These are phyloP conservation scores for Pyrrhoderma noxium DNA, from an alignment of 1,284 basidiomycete genomes.

Conservation along the genomic window DNA sequence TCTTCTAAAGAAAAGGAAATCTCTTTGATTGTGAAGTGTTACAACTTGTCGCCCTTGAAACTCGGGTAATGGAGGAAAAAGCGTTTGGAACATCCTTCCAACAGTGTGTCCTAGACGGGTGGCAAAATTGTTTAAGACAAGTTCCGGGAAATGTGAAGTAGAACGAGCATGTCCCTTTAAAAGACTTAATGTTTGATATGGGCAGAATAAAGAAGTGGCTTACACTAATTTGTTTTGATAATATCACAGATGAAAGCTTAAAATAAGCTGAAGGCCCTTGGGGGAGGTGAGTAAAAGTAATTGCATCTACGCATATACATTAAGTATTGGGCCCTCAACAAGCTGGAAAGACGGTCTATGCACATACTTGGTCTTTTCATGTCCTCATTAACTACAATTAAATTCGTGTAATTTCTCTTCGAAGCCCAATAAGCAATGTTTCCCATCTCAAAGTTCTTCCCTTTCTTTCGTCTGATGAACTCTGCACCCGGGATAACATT, in stretches of 20 bases:
- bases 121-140: constrained; percentile 93
- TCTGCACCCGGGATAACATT: constrained; percentile 93
- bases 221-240: constrained; percentile 83
- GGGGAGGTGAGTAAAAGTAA: constrained; percentile 89
- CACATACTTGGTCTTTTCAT: constrained; percentile 84
- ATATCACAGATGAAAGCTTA: constrained; percentile 84
- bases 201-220: constrained; percentile 23
- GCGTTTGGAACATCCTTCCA: constrained; percentile 89
- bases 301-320: constrained; percentile 55
- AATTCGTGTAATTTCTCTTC: constrained; percentile 78
- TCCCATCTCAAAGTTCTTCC: constrained; percentile 90
- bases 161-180: constrained; percentile 83
- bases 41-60: constrained; percentile 97
- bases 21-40: constrained; percentile 94
- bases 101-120: constrained; percentile 91
- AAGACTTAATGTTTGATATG: too few species aligned
- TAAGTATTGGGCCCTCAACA: constrained; percentile 10
- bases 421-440: constrained; percentile 93
- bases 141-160: constrained; percentile 90
- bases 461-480: constrained; percentile 85
- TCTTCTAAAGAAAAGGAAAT: constrained; percentile 96
- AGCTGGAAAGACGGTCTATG: constrained; percentile 1
- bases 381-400: constrained; percentile 94
- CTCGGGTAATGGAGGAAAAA: constrained; percentile 93
- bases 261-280: constrained; percentile 95